Conservation (phyloP, 2,329 filamentous ascomycete species). For the Phaeomoniella chlamydospora region DNA sequence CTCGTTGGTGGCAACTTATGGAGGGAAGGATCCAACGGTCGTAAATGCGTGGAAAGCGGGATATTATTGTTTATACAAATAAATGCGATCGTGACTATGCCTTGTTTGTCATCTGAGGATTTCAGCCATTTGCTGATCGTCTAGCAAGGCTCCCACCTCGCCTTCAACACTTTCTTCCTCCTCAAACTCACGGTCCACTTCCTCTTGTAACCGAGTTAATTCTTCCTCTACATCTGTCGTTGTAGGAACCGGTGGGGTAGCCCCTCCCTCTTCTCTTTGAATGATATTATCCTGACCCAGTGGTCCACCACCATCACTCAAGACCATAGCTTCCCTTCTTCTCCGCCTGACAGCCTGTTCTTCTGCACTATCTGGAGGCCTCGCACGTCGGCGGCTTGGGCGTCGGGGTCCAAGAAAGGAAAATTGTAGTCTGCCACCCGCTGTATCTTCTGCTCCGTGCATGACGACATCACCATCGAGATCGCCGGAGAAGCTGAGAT, state of each 20-base stretch:
- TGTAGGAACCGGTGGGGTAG: background rate
- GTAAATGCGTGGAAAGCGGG: no score
- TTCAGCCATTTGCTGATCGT: constrained; percentile 1
- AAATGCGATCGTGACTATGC: no score
- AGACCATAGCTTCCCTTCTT: constrained; percentile 76
- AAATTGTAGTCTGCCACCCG: constrained; percentile 27
- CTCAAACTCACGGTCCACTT: no score
- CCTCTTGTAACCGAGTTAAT: background rate
- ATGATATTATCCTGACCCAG: constrained; percentile 66
- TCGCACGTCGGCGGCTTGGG: constrained; percentile 14
- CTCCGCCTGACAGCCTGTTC: constrained; percentile 62
- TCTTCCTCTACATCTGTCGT: background rate
- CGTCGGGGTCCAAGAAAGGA: constrained; percentile 18
- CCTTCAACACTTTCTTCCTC: constrained; percentile 5
- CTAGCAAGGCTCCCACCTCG: constrained; percentile 2
- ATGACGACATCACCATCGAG: constrained; percentile 34
- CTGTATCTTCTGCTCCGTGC: constrained; percentile 37
- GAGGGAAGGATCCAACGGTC: no score
- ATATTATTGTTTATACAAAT: no score
- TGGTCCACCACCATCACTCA: constrained; percentile 71
- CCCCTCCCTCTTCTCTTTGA: constrained; percentile 28
- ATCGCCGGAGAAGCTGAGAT: constrained; percentile 34
- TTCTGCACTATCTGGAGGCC: constrained; percentile 18
- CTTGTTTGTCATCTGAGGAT: constrained; percentile 7
- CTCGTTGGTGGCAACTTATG: no score